Percentiles rank a stretch among this genome's conserved stretches.
Conservation (phyloP, 768 basidiomycete species). For the Pleurotus cornucopiae region DNA sequence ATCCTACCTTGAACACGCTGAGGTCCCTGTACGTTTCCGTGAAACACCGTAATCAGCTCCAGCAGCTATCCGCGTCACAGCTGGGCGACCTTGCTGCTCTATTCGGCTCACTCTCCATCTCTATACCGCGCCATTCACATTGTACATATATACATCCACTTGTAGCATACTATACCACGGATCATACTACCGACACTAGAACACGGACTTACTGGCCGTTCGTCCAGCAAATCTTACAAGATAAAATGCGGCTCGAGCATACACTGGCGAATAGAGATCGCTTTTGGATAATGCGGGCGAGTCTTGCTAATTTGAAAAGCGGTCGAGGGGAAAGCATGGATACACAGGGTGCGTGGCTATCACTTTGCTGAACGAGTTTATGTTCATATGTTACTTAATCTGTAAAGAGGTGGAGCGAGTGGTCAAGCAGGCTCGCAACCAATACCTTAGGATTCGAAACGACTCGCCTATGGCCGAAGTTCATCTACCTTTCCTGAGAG, state of each 20-base stretch:
- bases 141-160: constrained; percentile 27
- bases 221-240: constrained; percentile 37
- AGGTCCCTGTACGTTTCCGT: constrained; percentile 34
- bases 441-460: constrained; percentile 36
- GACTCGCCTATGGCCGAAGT: constrained; percentile 34
- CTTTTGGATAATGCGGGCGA: constrained; percentile 59
- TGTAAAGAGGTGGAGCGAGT: constrained; percentile 1
- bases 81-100: constrained; percentile 41
- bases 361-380: neutral
- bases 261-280: constrained; percentile 34
- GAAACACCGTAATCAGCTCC: constrained; percentile 28
- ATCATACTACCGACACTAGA: constrained; percentile 11
- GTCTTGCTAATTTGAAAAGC: constrained; percentile 21
- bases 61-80: constrained; percentile 28
- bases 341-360: neutral
- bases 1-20: constrained; percentile 27
- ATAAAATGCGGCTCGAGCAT: constrained; percentile 35
- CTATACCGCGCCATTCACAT: constrained; percentile 7
- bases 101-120: constrained; percentile 46
- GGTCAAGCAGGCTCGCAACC: constrained; percentile 26
- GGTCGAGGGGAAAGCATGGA: neutral
- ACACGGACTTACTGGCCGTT: constrained; percentile 42
- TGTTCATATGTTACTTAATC: neutral
- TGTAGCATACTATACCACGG: constrained; percentile 18
- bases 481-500: constrained; percentile 43